Evolutionary conservation across 306 rosid species (phyloP), one percentile per base, ranked within the genome.

Genomic region (Alnus glutinosa): DNA sequence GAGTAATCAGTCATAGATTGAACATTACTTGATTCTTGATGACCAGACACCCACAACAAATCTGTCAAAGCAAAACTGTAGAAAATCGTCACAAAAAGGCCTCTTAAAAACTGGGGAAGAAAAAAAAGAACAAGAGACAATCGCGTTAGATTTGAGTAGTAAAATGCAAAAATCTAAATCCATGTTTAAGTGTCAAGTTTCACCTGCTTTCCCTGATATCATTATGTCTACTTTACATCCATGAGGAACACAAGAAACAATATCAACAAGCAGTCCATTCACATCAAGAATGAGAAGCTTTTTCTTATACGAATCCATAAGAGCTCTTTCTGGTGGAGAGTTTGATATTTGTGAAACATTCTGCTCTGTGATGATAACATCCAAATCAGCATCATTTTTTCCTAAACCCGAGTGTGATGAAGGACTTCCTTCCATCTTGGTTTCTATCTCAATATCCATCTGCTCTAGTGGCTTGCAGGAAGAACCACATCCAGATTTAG

Each of bases 261-360:
- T 80, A 77, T 95, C 98, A 82, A 90, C 96, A 81, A 95, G 99
- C 68, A 95, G 76, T 14, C 98, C 99, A 86, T 95, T 95, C 78
- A 95, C 79, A 82, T 95, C 99, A 48, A 95, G 98, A 77, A 95
- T 86, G 72, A 95, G 93, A 91, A 95, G 99, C 88, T 95, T 91
- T 62, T 89, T 92, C 83, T 61, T 82, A 73, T 86, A 47, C 79
- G 54, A 46, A 77, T 57, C 68, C 82, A 81, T 77, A 68, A 80
- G 68, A 61, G 79, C 66, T 86, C 85, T 80, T 49, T 55, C 86
- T 50, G 70, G 79, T 34, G 86, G 73, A 74, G 50, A 39, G 72
- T 59, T 48, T 62, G 87, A 81, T 51, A 78, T 63, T 74, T 58
- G 76, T 6, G 84, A 79, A 66, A 7, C 58, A 78, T 75, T 48